These are phyloP conservation scores for Nicotiana benthamiana DNA, from an alignment of 257 asterid species.

Conservation along the genomic window DNA sequence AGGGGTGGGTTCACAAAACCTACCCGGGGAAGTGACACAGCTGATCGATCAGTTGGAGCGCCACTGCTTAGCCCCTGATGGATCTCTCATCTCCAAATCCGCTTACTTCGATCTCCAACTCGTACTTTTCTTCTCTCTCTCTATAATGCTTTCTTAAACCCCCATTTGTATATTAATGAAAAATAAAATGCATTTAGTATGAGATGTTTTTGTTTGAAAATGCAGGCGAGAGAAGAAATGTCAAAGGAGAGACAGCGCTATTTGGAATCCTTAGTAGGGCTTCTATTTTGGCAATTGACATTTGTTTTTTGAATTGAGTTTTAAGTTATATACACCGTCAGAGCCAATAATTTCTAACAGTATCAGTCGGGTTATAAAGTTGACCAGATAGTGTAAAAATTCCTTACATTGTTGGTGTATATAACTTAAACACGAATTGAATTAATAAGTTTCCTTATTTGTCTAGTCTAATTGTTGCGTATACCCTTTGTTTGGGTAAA, in stretches of 20 bases:
- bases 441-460: too few relatives aligned
- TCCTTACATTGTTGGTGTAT: too few relatives aligned
- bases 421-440: background rate
- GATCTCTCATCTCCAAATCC: constrained; percentile 90
- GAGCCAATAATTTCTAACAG: too few relatives aligned
- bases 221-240: constrained; percentile 98
- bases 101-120: constrained; percentile 74
- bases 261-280: constrained; percentile 70
- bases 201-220: background rate
- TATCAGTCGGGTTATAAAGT: too few relatives aligned
- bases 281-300: constrained; percentile 4
- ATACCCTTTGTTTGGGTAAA: background rate
- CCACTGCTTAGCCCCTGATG: constrained; percentile 91
- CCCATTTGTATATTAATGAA: background rate
- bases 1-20: constrained; percentile 42
- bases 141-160: background rate
- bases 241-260: constrained; percentile 91
- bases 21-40: constrained; percentile 64
- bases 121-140: constrained; percentile 26
- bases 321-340: too few relatives aligned
- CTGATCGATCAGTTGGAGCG: constrained; percentile 90
- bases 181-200: background rate
- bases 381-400: too few relatives aligned
- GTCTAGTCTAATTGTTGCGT: background rate
- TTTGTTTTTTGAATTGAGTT: background rate